Percentiles rank a stretch among this genome's conserved stretches.
These are phyloP conservation scores for Penicillium verhagenii DNA, from an alignment of 495 filamentous ascomycete genomes.

Conservation along the genomic window DNA sequence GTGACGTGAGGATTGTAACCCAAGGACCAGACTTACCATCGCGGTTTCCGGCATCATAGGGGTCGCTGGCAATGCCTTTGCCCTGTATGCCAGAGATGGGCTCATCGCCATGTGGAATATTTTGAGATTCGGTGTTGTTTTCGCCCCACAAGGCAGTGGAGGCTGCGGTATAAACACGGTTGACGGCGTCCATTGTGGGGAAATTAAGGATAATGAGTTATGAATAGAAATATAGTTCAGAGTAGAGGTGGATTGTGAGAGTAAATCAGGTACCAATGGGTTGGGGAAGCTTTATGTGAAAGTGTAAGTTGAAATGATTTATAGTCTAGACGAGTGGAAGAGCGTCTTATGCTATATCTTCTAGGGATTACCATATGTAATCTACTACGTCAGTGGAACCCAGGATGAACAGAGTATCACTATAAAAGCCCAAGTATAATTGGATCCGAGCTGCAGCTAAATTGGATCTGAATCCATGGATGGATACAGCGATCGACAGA, in stretches of 20 bases:
- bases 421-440: neutral
- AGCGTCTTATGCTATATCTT: neutral
- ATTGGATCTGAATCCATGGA: conserved; percentile 1
- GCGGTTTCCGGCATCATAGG: conserved; percentile 46
- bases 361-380: conserved; percentile 1
- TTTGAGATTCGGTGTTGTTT: conserved; percentile 7
- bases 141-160: conserved; percentile 38
- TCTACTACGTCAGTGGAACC: conserved; percentile 22
- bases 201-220: neutral
- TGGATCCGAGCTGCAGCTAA: conserved; percentile 1
- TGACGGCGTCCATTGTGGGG: conserved; percentile 33
- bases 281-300: neutral
- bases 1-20: no score
- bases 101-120: conserved; percentile 33
- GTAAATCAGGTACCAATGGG: neutral
- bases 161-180: conserved; percentile 33
- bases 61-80: conserved; percentile 35
- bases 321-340: neutral
- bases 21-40: conserved; percentile 30
- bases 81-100: conserved; percentile 45
- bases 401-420: neutral
- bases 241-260: neutral
- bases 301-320: neutral
- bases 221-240: neutral
- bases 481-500: neutral